Base-by-base conservation (phyloP, 805 yeast species). In the Ogataea siamensis region DNA sequence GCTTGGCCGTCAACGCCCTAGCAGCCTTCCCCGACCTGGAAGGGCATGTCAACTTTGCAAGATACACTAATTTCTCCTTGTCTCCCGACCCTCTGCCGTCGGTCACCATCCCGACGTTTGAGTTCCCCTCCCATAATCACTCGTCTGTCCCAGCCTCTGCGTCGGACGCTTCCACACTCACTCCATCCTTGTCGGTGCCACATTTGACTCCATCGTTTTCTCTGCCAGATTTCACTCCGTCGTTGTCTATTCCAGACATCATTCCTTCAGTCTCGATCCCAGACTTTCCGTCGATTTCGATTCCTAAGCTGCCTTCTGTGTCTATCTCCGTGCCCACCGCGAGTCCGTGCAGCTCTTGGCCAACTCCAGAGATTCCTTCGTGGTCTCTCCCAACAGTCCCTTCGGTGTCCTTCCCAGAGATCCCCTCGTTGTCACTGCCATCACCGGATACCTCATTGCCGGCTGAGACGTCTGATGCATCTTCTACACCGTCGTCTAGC, bases 1-100 rank as follows among this genome's bases (percentile, higher is more conserved):
- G 31, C 14, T 13, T 36, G 7, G 33, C 34, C 5, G 27, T 18
- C 9, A 20, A 18, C 12, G 31, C 34, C 9, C 14, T 36, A 21
- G 34, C 32, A 10, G 7, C 17, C 7, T 9, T 8, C 5, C 33
- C 33, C 7, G 18, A 16, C 10, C 11, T 5, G 11, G 33, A 16
- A 11, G 33, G 33, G 3, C 23, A 17, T 13, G 8, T 18, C 24
- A 20, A 18, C 11, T 30, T 30, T 21, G 25, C 16, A 13, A 30
- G 24, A 12, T 30, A 30, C 16, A 12, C 24, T 17, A 30, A 30
- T 8, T 19, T 16, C 25, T 30, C 33, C 15, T 12, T 14, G 24
- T 2, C n/a, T 9, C 9, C 14, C 14, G 16, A 18, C 17, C 17
- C 32, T 28, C 29, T 27, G 15, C 10, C 29, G 7, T 22, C 25